Base-by-base conservation (phyloP, 352 stramenopile genomes). In the Pythium phragmiticola region DNA sequence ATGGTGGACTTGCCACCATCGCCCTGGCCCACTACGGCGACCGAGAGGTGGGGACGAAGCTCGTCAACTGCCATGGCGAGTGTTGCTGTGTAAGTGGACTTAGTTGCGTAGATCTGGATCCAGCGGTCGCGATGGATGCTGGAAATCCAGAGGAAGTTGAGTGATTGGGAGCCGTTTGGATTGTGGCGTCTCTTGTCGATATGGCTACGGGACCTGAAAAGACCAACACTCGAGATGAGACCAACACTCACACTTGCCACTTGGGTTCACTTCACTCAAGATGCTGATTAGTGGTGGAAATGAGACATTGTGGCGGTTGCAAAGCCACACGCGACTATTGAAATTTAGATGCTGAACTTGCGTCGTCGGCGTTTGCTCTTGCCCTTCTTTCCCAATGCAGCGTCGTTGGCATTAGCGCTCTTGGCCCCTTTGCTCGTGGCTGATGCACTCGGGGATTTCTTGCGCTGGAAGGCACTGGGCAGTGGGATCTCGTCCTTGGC, bases 1-100 rank as follows among this genome's bases (percentile, higher is more conserved):
- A 94, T 98, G 17, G 98, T 99, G 34, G 96, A 99, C 84, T 99
- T 99, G 63, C 98, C 97, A 74, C 88, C 80, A 86, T 98, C 90
- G 69, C 98, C 78, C 81, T 99, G 95, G 28, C 96, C 96, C 64
- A 98, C 96, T 36, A 98, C 90, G 34, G 97, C 90, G 26, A 98
- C 72, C 68, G 85, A 95, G 64, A 98, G 42, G 17, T 19, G 42
- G 1, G 53, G 13, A 34, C 34, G 36, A 33, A 21, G 48, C 11
- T n/a, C 46, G 12, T 60, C 43, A 14, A 1, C 9, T 9, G 30
- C 14, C 51, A 57, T 68, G 42, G 16, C 46, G 37, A 17, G 17
- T 9, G 34, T 2, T 39, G 11, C 34, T 39, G 11, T 13, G 34
- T 11, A 39, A 9, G 16, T 36, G 30, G 43, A 30, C 30, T 1